These are phyloP conservation scores for Elongisporangium prolatum DNA, from an alignment of 352 stramenopile genomes.

Conservation along the genomic window DNA sequence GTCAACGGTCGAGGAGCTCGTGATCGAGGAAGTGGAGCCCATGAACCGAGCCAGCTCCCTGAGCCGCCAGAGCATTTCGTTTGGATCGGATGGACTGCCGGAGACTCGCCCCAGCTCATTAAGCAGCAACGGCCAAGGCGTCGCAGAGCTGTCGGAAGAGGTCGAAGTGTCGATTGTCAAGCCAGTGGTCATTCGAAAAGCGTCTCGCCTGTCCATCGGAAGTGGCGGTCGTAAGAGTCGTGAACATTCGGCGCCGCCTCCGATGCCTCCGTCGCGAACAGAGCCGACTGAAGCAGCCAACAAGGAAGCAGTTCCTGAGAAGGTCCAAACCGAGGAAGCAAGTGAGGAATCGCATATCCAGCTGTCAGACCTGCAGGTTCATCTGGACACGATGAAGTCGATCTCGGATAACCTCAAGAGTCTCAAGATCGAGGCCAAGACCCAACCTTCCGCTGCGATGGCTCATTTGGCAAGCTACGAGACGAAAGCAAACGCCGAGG, in stretches of 20 bases:
- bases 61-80: conserved; percentile 8
- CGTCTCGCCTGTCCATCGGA: conserved; percentile 38
- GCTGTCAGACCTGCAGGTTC: conserved; percentile 58
- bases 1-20: conserved; percentile 27
- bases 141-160: conserved; percentile 6
- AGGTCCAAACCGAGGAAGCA: conserved; percentile 13
- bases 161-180: conserved; percentile 18
- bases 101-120: not conserved
- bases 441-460: conserved; percentile 37
- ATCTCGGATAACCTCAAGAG: conserved; percentile 53
- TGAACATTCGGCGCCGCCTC: conserved; percentile 4
- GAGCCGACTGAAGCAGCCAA: not conserved
- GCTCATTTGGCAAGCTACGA: conserved; percentile 45
- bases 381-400: conserved; percentile 72
- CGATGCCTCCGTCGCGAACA: not conserved
- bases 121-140: not conserved
- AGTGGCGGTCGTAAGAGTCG: conserved; percentile 29
- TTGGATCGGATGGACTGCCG: not conserved
- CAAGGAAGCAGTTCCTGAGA: not conserved
- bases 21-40: conserved; percentile 48
- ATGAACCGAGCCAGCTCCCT: conserved; percentile 18
- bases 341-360: conserved; percentile 21
- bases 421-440: conserved; percentile 34
- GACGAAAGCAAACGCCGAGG: conserved; percentile 47
- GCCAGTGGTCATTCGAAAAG: conserved; percentile 42